Conservation (phyloP, 768 basidiomycete species). For the Tubosaeta sp. region DNA sequence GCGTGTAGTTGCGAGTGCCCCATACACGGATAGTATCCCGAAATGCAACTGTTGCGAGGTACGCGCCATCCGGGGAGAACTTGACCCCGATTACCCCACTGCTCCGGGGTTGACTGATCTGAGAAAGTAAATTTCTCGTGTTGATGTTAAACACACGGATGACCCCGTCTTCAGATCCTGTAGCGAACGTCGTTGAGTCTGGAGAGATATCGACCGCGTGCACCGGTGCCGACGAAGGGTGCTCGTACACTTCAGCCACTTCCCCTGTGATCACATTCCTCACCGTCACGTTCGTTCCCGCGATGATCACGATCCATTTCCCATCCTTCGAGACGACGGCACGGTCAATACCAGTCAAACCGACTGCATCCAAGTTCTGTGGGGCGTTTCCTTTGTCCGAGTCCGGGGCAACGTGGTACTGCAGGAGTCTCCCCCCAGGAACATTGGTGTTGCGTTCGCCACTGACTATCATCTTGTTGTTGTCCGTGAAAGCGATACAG, state of each 20-base stretch:
- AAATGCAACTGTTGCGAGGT: not conserved
- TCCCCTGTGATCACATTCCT: not conserved
- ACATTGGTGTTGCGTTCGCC: not conserved
- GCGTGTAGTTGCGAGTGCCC: not conserved
- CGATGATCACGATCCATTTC: not conserved
- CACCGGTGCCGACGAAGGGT: not conserved
- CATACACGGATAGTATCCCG: not conserved
- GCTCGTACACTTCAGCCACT: not conserved
- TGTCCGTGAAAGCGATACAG: not conserved
- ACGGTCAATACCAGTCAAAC: not conserved
- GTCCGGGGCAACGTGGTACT: not conserved
- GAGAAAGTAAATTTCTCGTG: not conserved
- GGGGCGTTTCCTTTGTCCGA: not conserved
- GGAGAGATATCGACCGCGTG: not conserved
- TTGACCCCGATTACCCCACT: not conserved
- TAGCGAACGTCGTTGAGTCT: not conserved
- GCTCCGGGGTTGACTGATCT: not conserved
- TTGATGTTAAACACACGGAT: not conserved
- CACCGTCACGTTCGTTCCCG: not conserved
- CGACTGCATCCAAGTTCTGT: not conserved
- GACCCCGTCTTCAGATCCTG: not conserved
- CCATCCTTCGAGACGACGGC: not conserved
- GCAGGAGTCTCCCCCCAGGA: not conserved
- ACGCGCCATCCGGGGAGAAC: not conserved
- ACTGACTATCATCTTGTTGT: not conserved